These are phyloP conservation scores for Pittosporum tobira DNA, from an alignment of 129 eudicot genomes.

Conservation along the genomic window DNA sequence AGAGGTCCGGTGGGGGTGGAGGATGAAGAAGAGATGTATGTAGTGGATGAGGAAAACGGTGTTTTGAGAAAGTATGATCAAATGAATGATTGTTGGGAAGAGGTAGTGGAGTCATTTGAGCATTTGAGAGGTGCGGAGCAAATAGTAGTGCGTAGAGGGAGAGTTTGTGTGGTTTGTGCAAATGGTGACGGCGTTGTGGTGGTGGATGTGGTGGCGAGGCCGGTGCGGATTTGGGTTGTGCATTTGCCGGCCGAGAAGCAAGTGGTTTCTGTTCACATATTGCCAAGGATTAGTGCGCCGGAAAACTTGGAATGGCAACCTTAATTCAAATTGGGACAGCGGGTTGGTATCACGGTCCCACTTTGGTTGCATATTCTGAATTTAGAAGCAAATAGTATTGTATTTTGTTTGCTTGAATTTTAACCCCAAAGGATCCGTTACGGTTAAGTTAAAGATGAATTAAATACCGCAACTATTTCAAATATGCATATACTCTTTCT, in stretches of 20 bases:
- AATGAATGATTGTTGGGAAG: constrained; percentile 46
- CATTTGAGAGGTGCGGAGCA: constrained; percentile 44
- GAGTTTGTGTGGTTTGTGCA: constrained; percentile 39
- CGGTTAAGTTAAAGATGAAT: too few species aligned
- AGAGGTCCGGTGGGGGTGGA: constrained; percentile 45
- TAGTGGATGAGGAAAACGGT: constrained; percentile 52
- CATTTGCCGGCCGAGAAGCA: constrained; percentile 46
- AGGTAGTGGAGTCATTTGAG: constrained; percentile 29
- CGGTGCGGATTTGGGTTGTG: constrained; percentile 34
- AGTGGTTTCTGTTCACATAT: constrained; percentile 49
- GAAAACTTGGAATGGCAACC: neutral
- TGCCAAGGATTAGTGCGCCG: constrained; percentile 38
- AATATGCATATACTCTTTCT: too few species aligned
- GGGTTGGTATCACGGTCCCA: too few species aligned
- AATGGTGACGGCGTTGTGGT: constrained; percentile 36
- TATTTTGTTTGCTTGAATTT: too few species aligned
- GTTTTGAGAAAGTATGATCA: constrained; percentile 35
- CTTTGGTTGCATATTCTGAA: neutral
- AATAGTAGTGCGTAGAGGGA: constrained; percentile 45
- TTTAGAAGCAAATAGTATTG: neutral
- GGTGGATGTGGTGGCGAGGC: constrained; percentile 43
- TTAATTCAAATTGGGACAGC: too few species aligned
- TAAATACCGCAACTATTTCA: too few species aligned
- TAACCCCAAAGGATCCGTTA: too few species aligned
- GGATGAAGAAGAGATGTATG: constrained; percentile 37